A percentile compares a stretch with the other conserved stretches of the same genome.
Evolutionary conservation across 2,329 filamentous ascomycete species (phyloP).

Genomic region (Amylocarpus encephaloides): DNA sequence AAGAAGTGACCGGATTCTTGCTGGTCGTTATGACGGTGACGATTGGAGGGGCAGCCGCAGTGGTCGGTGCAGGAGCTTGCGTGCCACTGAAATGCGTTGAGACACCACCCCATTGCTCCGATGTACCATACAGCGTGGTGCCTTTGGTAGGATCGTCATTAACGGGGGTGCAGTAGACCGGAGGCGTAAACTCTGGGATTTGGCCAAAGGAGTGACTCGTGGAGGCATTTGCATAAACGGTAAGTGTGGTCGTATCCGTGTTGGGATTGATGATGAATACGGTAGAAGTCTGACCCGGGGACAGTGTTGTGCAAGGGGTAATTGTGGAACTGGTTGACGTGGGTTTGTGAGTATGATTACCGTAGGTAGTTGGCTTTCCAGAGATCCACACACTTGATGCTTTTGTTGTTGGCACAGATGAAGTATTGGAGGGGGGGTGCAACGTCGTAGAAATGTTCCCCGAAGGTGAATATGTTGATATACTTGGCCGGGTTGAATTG

Average conservation of each 20-base stretch:
- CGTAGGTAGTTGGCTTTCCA: background rate
- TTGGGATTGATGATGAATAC: slow-evolving; percentile 23
- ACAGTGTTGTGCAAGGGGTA: slow-evolving; percentile 8
- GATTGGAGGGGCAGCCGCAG: background rate
- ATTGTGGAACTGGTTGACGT: background rate
- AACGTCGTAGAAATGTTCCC: no score
- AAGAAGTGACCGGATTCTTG: slow-evolving; percentile 20
- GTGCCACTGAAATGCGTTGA: background rate
- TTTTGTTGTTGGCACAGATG: background rate
- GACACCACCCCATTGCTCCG: background rate
- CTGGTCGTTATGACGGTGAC: slow-evolving; percentile 21
- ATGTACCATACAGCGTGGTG: background rate
- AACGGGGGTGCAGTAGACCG: slow-evolving; percentile 16
- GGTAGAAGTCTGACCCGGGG: slow-evolving; percentile 16
- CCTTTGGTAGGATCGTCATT: no score
- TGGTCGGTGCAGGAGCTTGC: background rate
- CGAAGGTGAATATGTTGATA: no score
- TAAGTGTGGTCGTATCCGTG: slow-evolving; percentile 23
- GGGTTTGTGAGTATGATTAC: background rate
- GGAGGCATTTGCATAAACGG: slow-evolving; percentile 15
- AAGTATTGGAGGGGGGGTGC: background rate
- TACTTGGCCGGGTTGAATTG: no score
- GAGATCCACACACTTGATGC: no score
- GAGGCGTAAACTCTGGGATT: slow-evolving; percentile 24
- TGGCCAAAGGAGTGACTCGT: slow-evolving; percentile 5